Percentiles rank a stretch among this genome's conserved stretches.
Conservation (phyloP, 2,329 filamentous ascomycete genomes). For the Colletotrichum sp. region DNA sequence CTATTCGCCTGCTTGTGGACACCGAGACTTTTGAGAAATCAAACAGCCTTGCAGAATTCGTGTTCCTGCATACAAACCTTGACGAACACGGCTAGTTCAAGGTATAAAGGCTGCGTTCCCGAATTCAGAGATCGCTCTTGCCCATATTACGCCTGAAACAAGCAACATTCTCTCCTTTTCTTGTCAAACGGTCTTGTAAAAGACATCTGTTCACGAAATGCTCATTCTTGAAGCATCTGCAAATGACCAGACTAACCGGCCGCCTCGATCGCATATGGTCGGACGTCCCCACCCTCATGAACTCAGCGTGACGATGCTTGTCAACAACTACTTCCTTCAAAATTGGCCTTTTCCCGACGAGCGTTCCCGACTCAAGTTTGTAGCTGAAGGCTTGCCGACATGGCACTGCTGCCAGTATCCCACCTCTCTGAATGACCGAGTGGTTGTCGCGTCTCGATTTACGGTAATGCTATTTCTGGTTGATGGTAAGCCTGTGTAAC, state of each 20-base stretch:
- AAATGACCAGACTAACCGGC: not conserved
- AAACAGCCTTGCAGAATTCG: rapidly evolving
- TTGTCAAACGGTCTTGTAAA: not conserved
- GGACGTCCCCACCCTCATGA: not conserved
- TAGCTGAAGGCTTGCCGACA: not conserved
- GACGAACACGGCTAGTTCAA: not conserved
- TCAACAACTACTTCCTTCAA: not conserved
- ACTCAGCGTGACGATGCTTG: not conserved
- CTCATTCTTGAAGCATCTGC: not conserved
- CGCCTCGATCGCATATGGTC: not conserved
- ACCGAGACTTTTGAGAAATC: not conserved
- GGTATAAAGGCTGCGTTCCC: not conserved
- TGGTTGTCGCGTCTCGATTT: not conserved
- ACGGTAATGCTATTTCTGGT: not conserved
- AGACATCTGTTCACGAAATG: not conserved
- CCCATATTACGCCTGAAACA: rapidly evolving
- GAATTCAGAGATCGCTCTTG: not conserved
- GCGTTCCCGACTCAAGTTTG: not conserved
- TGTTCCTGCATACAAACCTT: not conserved
- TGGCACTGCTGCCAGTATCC: not conserved
- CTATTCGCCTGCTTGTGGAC: not conserved
- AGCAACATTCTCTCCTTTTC: not conserved
- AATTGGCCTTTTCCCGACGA: not conserved
- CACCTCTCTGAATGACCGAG: not conserved
- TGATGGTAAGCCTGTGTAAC: not conserved